These are phyloP conservation scores for Barbarea vulgaris DNA, from an alignment of 345 rosid genomes.

Conservation along the genomic window DNA sequence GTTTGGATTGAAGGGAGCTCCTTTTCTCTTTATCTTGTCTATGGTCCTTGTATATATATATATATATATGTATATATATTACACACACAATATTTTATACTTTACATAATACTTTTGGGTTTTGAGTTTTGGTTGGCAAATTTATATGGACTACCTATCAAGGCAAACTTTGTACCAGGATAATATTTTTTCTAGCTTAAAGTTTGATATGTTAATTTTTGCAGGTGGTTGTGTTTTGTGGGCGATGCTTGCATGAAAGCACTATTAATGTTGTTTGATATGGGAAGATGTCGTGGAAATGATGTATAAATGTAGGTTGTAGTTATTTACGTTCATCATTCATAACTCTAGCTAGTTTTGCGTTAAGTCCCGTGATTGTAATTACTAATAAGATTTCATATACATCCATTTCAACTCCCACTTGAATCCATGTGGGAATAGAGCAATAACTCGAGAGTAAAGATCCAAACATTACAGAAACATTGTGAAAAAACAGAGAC, in stretches of 20 bases:
- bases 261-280: conserved; percentile 9
- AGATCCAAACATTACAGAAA: too few relatives aligned
- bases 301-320: background rate
- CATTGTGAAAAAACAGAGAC: too few relatives aligned
- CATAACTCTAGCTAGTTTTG: background rate
- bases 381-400: background rate
- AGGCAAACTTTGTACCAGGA: background rate
- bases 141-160: background rate
- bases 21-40: conserved; percentile 10
- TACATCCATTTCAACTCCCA: too few relatives aligned
- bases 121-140: background rate
- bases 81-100: background rate
- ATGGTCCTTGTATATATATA: background rate
- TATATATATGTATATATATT: too few relatives aligned
- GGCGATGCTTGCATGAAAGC: background rate
- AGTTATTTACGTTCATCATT: background rate
- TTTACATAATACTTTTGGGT: background rate
- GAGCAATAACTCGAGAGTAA: too few relatives aligned
- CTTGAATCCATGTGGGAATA: too few relatives aligned
- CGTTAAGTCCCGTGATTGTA: background rate
- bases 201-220: background rate
- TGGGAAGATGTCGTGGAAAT: conserved; percentile 12
- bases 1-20: conserved; percentile 70
- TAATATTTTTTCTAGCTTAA: background rate
- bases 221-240: conserved; percentile 2